Base-by-base conservation (phyloP, 768 basidiomycete species). In the Pisolithus marmoratus region DNA sequence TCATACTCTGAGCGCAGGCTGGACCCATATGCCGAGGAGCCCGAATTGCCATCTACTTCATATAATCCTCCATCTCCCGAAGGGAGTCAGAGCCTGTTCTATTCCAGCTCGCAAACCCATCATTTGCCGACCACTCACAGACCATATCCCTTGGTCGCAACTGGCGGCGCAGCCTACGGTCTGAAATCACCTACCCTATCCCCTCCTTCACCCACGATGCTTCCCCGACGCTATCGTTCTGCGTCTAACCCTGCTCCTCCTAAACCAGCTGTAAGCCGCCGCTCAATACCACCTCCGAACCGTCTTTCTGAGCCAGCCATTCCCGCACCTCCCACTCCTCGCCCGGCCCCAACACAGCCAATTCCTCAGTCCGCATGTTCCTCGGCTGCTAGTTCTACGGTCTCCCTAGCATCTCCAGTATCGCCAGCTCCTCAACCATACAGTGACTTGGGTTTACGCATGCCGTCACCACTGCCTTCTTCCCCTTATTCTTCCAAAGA, bases 1-100 rank as follows among this genome's bases (percentile, higher is more conserved):
- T 20, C 22, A 20, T 43, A 37, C 26, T 50, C 49, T 14, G 55
- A 46, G 17, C 55, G 53, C 37, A 46, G 20, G 4, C 31, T 44
- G 11, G 60, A 56, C 0, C 0, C 14, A 37, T 8, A 22, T 4
- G 27, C 20, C 48, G 54, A 14, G 8, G 54, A 26, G 14, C 12
- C 17, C 15, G 27, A 34, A 29, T 2, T 27, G 4, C 27, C 43
- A 4, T 12, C 34, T 31, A 47, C 38, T 54, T 48, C 34, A 19
- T 4, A 29, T 52, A 23, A 29, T 4, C 43, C 54, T 3, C 23
- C 41, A 15, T 37, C 45, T 23, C 45, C 55, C n/a, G 38, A 5
- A 19, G 34, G 36, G 45, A 52, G 34, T 24, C 29, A 9, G 34
- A 36, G 9, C 19, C 19, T 23, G 20, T 19, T 23, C n/a, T 31